Evolutionary conservation across 2,329 filamentous ascomycete genomes (phyloP).

Genomic region (Pezicula radicicola): DNA sequence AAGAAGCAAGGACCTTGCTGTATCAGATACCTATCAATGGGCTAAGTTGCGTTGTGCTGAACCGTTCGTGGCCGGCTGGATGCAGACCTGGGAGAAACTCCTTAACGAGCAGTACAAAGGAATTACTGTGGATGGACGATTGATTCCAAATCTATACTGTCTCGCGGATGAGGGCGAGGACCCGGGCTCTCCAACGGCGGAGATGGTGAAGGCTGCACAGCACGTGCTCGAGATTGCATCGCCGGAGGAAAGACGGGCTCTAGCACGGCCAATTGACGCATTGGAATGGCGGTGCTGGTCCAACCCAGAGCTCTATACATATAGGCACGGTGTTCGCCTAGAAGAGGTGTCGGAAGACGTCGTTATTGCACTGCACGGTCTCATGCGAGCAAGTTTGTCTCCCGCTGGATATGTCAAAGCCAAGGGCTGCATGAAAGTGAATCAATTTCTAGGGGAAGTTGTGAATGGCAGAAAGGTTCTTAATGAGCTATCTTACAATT

Average conservation of each 20-base stretch:
- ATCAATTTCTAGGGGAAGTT: slow-evolving; percentile 9
- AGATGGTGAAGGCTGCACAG: background rate
- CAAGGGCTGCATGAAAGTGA: slow-evolving; percentile 3
- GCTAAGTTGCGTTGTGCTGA: background rate
- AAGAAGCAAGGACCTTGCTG: background rate
- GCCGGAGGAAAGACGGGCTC: background rate
- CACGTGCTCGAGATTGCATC: background rate
- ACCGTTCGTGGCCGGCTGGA: background rate
- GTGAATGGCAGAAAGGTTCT: slow-evolving; percentile 5
- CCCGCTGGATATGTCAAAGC: slow-evolving; percentile 9
- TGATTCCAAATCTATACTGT: background rate
- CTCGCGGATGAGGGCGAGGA: background rate
- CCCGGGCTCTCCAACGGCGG: background rate
- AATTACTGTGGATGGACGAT: background rate
- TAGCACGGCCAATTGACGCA: background rate
- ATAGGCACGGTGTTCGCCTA: slow-evolving; percentile 7
- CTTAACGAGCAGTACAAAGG: background rate
- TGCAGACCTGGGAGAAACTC: background rate
- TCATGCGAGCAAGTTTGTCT: slow-evolving; percentile 6
- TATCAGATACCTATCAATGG: background rate
- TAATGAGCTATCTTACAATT: slow-evolving; percentile 10
- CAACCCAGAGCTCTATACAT: slow-evolving; percentile 5
- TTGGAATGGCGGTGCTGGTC: background rate
- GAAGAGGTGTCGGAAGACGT: slow-evolving; percentile 2
- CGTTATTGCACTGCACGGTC: background rate